Evolutionary conservation across 2,329 filamentous ascomycete species (phyloP).

Genomic region (Gliomastix tumulicola): DNA sequence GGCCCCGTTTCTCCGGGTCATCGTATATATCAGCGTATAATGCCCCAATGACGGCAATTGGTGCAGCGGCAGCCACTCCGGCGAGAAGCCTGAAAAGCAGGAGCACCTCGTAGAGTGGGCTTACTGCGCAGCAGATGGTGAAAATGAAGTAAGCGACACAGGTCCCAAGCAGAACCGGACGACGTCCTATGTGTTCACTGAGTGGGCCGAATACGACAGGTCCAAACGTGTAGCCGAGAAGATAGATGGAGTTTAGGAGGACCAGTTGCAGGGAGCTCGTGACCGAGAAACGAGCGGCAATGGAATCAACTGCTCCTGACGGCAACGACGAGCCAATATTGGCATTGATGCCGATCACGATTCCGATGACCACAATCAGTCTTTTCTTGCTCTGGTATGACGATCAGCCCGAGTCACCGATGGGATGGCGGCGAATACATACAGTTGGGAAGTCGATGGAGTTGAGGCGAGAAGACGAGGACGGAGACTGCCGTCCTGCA

Average conservation of each 20-base stretch:
- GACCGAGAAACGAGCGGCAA: not conserved
- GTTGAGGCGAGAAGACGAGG: no score
- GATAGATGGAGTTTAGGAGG: not conserved
- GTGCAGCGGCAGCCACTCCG: conserved; percentile 22
- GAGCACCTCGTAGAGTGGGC: conserved; percentile 32
- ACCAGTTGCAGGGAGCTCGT: not conserved
- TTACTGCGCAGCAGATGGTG: conserved; percentile 19
- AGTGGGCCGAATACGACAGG: not conserved
- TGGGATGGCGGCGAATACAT: no score
- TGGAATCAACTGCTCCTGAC: not conserved
- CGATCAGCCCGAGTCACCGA: no score
- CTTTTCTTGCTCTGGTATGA: no score
- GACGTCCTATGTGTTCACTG: not conserved
- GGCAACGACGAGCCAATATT: not conserved
- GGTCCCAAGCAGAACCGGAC: not conserved
- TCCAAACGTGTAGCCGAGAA: not conserved
- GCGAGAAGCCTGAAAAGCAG: conserved; percentile 29
- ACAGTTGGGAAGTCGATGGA: no score
- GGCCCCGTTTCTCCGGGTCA: not conserved
- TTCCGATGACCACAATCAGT: no score
- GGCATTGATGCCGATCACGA: not conserved
- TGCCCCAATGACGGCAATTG: conserved; percentile 21
- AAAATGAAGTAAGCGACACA: not conserved
- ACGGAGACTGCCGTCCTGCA: no score
- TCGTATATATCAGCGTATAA: conserved; percentile 23